phyloP scores from a whole-genome alignment of 2,329 filamentous ascomycete species.

The Aspergillus proliferans region DNA sequence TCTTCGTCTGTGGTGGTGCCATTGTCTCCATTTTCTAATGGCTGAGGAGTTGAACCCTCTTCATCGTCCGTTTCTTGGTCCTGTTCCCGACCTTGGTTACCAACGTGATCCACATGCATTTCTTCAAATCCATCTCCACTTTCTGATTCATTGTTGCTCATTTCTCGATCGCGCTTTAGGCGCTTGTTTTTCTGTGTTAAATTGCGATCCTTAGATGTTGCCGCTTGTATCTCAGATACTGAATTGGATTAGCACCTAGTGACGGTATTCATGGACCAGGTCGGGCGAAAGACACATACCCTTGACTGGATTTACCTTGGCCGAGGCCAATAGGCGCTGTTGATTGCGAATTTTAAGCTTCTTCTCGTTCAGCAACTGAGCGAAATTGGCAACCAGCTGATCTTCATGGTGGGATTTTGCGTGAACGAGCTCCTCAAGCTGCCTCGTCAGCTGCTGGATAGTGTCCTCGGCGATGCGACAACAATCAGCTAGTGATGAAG shows the following conservation, averaged over 20 bases:
- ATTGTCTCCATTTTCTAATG: constrained; percentile 25
- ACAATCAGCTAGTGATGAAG: constrained; percentile 37
- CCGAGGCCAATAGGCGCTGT: constrained; percentile 49
- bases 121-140: constrained; percentile 32
- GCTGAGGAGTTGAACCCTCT: constrained; percentile 23
- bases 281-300: constrained; percentile 16
- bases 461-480: constrained; percentile 43
- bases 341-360: constrained; percentile 60
- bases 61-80: constrained; percentile 22
- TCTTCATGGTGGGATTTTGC: constrained; percentile 54
- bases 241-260: not conserved
- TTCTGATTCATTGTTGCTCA: constrained; percentile 18
- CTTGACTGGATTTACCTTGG: constrained; percentile 39
- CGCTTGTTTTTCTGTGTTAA: constrained; percentile 10
- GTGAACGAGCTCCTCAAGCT: constrained; percentile 53
- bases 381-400: constrained; percentile 53
- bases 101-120: constrained; percentile 28
- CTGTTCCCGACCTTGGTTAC: constrained; percentile 5
- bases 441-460: constrained; percentile 46
- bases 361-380: constrained; percentile 55
- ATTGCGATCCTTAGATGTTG: constrained; percentile 7
- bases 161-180: constrained; percentile 23
- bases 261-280: not conserved
- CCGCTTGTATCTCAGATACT: constrained; percentile 24
- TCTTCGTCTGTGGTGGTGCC: constrained; percentile 27